A percentile compares a stretch with the other conserved stretches of the same genome.
Conservation (phyloP, 1,284 basidiomycete species). For the Clitocybe nebularis region DNA sequence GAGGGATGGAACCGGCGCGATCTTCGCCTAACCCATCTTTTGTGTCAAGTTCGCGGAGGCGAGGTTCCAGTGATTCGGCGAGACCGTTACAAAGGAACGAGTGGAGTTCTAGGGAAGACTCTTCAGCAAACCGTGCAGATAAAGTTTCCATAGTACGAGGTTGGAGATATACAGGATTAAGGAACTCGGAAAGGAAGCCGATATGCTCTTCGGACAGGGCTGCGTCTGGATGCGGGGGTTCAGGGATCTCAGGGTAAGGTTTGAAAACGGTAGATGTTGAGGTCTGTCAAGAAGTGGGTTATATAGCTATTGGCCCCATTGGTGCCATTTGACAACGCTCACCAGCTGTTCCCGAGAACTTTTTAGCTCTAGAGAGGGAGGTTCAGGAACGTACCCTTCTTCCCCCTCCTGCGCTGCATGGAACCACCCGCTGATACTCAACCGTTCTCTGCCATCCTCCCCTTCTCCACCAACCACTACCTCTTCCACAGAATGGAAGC, state of each 20-base stretch:
- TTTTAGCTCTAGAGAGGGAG: constrained; percentile 41
- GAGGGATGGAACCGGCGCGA: constrained; percentile 53
- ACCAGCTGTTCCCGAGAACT: constrained; percentile 82
- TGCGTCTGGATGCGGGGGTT: constrained; percentile 45
- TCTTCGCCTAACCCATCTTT: constrained; percentile 61
- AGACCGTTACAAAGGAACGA: constrained; percentile 75
- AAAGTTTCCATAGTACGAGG: constrained; percentile 79
- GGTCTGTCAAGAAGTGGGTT: constrained; percentile 34
- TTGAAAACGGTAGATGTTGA: constrained; percentile 61
- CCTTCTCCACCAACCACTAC: constrained; percentile 77
- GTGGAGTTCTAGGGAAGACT: constrained; percentile 90
- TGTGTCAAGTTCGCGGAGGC: constrained; percentile 63
- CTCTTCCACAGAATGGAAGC: constrained; percentile 97
- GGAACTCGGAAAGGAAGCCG: constrained; percentile 74
- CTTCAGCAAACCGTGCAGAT: constrained; percentile 79
- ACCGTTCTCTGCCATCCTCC: constrained; percentile 65
- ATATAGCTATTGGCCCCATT: too few relatives aligned
- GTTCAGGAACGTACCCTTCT: constrained; percentile 71
- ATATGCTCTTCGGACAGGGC: constrained; percentile 59
- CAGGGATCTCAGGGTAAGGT: constrained; percentile 46
- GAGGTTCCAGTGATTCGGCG: constrained; percentile 62
- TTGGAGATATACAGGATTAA: constrained; percentile 91
- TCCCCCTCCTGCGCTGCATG: constrained; percentile 91
- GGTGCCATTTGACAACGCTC: constrained; percentile 29
- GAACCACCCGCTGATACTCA: constrained; percentile 97